Evolutionary conservation across 441 rosid species (phyloP).

Genomic region (Aquilaria agallochum): DNA sequence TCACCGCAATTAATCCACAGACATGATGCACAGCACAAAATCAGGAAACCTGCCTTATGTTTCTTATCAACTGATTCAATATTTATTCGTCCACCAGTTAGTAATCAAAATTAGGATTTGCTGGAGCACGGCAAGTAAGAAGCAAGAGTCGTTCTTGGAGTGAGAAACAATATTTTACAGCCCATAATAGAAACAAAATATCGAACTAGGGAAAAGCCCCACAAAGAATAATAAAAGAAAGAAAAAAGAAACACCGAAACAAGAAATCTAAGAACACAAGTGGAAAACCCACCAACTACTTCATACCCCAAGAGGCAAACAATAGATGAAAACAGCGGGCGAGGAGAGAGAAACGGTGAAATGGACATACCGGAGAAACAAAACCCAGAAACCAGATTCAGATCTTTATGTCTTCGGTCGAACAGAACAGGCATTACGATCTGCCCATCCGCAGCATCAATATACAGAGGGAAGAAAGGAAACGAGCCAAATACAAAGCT

Average conservation of each 20-base stretch:
- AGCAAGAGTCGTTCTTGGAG: too few species aligned
- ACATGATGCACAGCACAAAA: too few species aligned
- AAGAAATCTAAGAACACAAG: not conserved
- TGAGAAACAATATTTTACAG: too few species aligned
- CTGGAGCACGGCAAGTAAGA: too few species aligned
- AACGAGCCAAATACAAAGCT: slow-evolving; percentile 2
- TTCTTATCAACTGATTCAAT: too few species aligned
- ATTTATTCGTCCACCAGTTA: too few species aligned
- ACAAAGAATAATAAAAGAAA: not conserved
- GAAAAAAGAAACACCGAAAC: slow-evolving; percentile 5
- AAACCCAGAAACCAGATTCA: slow-evolving; percentile 4
- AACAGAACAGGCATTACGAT: too few species aligned
- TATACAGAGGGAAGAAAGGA: not conserved
- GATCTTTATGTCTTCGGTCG: not conserved
- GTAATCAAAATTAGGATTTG: too few species aligned
- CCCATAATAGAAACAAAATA: too few species aligned
- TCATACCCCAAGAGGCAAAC: not conserved
- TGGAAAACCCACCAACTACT: slow-evolving; percentile 8
- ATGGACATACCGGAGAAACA: slow-evolving; percentile 1
- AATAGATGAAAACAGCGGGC: not conserved
- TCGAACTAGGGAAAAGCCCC: not conserved
- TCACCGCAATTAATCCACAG: too few species aligned
- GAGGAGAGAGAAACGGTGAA: slow-evolving; percentile 2
- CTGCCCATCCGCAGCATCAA: too few species aligned
- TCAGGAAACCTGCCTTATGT: too few species aligned